Base-by-base conservation (phyloP, 1,139 yeast species). In the Lodderomyces beijingensis region DNA sequence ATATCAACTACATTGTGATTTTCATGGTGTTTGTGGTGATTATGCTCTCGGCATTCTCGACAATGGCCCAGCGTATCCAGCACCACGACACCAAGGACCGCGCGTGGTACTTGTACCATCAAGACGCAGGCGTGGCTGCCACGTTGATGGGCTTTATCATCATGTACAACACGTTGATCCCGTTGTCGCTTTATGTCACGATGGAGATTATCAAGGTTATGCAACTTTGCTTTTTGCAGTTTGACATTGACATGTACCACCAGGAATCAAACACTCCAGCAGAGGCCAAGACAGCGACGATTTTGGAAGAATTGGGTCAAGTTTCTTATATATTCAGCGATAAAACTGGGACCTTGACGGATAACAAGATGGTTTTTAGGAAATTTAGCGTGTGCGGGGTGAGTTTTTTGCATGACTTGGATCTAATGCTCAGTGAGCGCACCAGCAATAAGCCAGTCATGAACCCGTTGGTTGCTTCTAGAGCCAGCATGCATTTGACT, bases 321-420 rank as follows among this genome's bases (percentile, higher is more conserved):
- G 97, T 93, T 0, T 81, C 95, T 34, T 89, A 89, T 50, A 74
- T 93, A 4, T 93, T 93, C 55, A 85, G 95, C 43, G 99, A 93
- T 56, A 93, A 93, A 56, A 93, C 98, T 0, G 99, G 99, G 9
- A 93, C 98, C 0, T 69, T 93, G 40, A 93, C 99, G 0, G 96
- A 88, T 49, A 88, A 88, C 51, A 61, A 77, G 46, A 88, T 88
- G 96, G 62, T 87, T 17, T 88, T 88, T 52, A 68, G 95, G 32
- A 87, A 86, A 48, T 74, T 88, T 43, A 77, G 91, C 15, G 79
- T 88, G 4, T 83, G 85, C 39, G 99, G 99, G 2, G 72, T 82
- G 4, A 78, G 95, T 5, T 91, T 96, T 96, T 50, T 80, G 6
- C 98, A 91, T 59, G 88, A 82, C 45, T 57, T 79, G 16, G 91